These are phyloP conservation scores for Aphanomyces cochlioides DNA, from an alignment of 352 stramenopile genomes.

Conservation along the genomic window DNA sequence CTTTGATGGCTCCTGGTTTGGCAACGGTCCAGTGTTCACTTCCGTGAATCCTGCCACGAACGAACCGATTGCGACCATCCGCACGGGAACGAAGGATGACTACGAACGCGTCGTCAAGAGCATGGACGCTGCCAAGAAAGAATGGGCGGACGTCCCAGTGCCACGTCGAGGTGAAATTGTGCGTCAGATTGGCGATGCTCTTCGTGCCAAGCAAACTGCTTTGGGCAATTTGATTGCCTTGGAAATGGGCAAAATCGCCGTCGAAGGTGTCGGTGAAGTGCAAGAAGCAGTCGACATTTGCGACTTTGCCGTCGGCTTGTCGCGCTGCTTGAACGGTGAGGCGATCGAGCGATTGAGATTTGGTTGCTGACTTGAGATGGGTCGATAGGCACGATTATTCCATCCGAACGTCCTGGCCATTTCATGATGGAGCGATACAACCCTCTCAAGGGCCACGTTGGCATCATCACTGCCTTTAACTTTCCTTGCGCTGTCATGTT, in stretches of 20 bases:
- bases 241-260: constrained; percentile 94
- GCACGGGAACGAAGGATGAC: constrained; percentile 72
- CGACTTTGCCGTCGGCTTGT: constrained; percentile 90
- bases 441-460: constrained; percentile 88
- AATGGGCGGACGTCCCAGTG: constrained; percentile 84
- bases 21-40: constrained; percentile 72
- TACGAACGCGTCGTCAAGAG: constrained; percentile 76
- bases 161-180: constrained; percentile 88
- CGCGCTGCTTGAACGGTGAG: constrained; percentile 65
- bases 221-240: constrained; percentile 87
- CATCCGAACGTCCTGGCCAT: constrained; percentile 86
- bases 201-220: constrained; percentile 85
- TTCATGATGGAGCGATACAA: constrained; percentile 94
- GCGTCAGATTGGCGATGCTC: constrained; percentile 86
- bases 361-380: not conserved
- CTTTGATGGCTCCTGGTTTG: constrained; percentile 86
- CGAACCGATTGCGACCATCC: constrained; percentile 78
- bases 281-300: constrained; percentile 94
- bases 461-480: constrained; percentile 93
- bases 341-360: not conserved
- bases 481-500: constrained; percentile 73
- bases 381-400: constrained; percentile 72
- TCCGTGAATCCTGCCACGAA: constrained; percentile 82
- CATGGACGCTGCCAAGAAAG: constrained; percentile 79
- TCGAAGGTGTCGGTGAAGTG: constrained; percentile 89